A percentile compares a stretch with the other conserved stretches of the same genome.
Evolutionary conservation across 2,329 filamentous ascomycete genomes (phyloP).

Genomic region (Microascus cirrosus): DNA sequence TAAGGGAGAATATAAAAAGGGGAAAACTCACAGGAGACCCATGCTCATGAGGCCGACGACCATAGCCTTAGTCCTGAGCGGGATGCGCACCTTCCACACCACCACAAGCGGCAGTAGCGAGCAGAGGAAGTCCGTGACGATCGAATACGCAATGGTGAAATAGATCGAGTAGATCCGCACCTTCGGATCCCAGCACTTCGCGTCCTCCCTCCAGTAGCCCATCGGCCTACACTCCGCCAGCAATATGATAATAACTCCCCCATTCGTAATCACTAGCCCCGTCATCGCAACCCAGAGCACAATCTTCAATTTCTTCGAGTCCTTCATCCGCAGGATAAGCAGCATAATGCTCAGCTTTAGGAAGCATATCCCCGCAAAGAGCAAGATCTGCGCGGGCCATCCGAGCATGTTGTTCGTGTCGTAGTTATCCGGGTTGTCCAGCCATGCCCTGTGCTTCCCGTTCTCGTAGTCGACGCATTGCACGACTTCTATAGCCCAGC

Average conservation of each 20-base stretch:
- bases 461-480: conserved; percentile 21
- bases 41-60: conserved; percentile 21
- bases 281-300: conserved; percentile 19
- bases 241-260: conserved; percentile 18
- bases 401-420: conserved; percentile 22
- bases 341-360: conserved; percentile 30
- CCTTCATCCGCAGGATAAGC: conserved; percentile 27
- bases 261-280: conserved; percentile 18
- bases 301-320: conserved; percentile 16
- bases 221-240: conserved; percentile 19
- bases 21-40: conserved; percentile 13
- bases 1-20: background rate
- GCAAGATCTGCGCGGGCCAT: conserved; percentile 26
- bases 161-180: conserved; percentile 22
- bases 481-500: conserved; percentile 20
- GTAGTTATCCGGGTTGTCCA: conserved; percentile 17
- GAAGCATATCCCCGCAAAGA: conserved; percentile 25
- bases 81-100: conserved; percentile 20
- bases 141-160: conserved; percentile 17
- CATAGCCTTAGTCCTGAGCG: conserved; percentile 16
- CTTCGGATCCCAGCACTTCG: conserved; percentile 17
- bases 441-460: conserved; percentile 23
- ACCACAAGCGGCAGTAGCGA: conserved; percentile 17
- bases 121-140: conserved; percentile 12
- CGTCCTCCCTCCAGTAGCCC: conserved; percentile 18